A percentile compares a stretch with the other conserved stretches of the same genome.
Evolutionary conservation across 1,284 basidiomycete genomes (phyloP).

Genomic region (Moesziomyces parantarcticus): DNA sequence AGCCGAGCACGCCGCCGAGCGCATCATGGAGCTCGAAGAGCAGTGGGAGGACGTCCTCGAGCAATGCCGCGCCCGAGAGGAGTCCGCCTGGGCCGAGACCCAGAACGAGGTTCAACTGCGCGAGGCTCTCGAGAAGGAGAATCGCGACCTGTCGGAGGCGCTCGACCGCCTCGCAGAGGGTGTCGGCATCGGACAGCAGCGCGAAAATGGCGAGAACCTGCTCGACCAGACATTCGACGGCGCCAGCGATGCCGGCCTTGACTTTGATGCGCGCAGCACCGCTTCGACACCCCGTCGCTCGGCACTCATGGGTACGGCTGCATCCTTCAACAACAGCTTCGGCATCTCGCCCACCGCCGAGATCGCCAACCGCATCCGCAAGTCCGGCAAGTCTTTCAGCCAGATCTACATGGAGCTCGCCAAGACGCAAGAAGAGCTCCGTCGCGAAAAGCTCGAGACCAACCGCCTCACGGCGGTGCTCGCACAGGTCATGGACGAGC

Average conservation of each 20-base stretch:
- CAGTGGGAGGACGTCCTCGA: constrained; percentile 80
- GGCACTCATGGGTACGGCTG: constrained; percentile 31
- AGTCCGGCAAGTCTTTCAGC: constrained; percentile 82
- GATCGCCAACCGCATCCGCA: constrained; percentile 72
- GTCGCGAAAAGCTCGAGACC: constrained; percentile 73
- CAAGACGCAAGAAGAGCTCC: constrained; percentile 82
- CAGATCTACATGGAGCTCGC: constrained; percentile 90
- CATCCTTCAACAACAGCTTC: constrained; percentile 42
- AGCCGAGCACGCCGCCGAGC: constrained; percentile 79
- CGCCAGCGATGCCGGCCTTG: constrained; percentile 27
- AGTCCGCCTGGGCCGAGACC: constrained; percentile 75
- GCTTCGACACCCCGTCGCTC: constrained; percentile 32
- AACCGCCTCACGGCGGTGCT: constrained; percentile 57
- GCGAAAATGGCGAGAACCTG: constrained; percentile 38
- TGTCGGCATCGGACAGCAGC: constrained; percentile 58
- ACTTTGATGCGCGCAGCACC: constrained; percentile 31
- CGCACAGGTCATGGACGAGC: constrained; percentile 62
- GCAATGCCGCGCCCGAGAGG: constrained; percentile 77
- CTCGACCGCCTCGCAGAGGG: constrained; percentile 63
- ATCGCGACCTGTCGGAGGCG: constrained; percentile 62
- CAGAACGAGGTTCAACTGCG: constrained; percentile 71
- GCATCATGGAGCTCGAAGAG: constrained; percentile 80
- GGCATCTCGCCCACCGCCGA: constrained; percentile 77
- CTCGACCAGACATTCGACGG: constrained; percentile 29
- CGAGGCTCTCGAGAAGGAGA: constrained; percentile 69